Evolutionary conservation across 768 basidiomycete genomes (phyloP).

Genomic region (Trametes cubensis): DNA sequence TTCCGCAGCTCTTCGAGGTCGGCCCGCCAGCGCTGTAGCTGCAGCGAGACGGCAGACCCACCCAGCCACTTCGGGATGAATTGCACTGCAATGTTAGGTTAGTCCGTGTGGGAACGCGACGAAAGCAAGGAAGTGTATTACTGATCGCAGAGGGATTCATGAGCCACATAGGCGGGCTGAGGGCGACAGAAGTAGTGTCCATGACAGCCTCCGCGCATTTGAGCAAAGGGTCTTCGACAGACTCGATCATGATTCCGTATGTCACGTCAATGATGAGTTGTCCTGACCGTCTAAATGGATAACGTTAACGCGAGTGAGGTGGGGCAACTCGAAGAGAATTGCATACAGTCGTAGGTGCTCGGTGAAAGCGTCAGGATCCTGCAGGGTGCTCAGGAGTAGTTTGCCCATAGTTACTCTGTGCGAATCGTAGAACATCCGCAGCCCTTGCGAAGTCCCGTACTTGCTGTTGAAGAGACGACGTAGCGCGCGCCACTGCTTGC

Average conservation of each 20-base stretch:
- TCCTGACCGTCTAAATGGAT: constrained; percentile 3
- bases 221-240: constrained; percentile 30
- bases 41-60: background rate
- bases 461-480: constrained; percentile 8
- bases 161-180: constrained; percentile 14
- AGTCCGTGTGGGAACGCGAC: background rate
- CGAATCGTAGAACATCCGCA: constrained; percentile 1
- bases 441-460: background rate
- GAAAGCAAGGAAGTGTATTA: background rate
- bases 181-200: constrained; percentile 12
- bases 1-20: constrained; percentile 4
- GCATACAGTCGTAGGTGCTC: constrained; percentile 14
- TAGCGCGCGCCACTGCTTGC: constrained; percentile 7
- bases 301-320: background rate
- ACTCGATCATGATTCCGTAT: constrained; percentile 34
- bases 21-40: constrained; percentile 5
- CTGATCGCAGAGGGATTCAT: constrained; percentile 10
- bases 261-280: constrained; percentile 30
- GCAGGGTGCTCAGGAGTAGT: constrained; percentile 8
- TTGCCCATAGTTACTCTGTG: background rate
- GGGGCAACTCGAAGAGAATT: too few relatives aligned
- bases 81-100: background rate
- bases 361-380: constrained; percentile 4
- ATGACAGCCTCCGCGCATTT: constrained; percentile 31
- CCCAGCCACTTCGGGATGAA: constrained; percentile 13